Evolutionary conservation across 164 flowering plant species (phyloP).

Genomic region (Magnolia officinalis): DNA sequence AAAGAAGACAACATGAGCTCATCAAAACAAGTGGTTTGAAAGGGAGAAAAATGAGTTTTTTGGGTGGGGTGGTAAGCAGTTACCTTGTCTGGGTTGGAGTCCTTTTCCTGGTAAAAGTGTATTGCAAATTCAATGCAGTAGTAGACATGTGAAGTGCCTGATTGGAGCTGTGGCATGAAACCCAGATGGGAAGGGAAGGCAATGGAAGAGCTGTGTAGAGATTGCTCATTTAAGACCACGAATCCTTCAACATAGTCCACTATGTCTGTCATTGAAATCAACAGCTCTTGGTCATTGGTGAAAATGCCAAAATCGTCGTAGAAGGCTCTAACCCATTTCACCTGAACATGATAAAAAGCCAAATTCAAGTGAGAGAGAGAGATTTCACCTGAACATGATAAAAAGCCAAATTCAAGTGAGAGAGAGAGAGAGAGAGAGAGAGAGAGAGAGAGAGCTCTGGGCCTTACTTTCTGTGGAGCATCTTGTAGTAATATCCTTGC

Average conservation of each 20-base stretch:
- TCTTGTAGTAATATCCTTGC: constrained; percentile 38
- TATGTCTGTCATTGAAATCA: constrained; percentile 24
- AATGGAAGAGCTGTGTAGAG: constrained; percentile 22
- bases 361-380: background rate
- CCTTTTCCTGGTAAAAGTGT: constrained; percentile 21
- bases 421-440: background rate
- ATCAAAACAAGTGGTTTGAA: background rate
- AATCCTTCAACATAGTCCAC: constrained; percentile 40
- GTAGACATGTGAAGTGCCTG: constrained; percentile 17
- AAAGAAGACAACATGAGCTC: background rate
- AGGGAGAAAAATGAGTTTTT: background rate
- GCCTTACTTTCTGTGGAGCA: constrained; percentile 33
- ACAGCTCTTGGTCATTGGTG: constrained; percentile 28
- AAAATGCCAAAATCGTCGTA: constrained; percentile 33
- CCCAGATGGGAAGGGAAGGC: constrained; percentile 26
- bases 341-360: constrained; percentile 12
- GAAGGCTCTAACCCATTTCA: constrained; percentile 38
- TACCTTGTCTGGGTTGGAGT: constrained; percentile 22
- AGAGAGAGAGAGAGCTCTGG: background rate
- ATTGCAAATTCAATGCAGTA: constrained; percentile 37
- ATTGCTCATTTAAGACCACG: constrained; percentile 23
- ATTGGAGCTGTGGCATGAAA: constrained; percentile 17
- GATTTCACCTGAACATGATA: constrained; percentile 26
- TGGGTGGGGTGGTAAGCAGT: background rate
- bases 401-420: background rate